A percentile compares a stretch with the other conserved stretches of the same genome.
These are phyloP conservation scores for Erythrophleum ivorense DNA, from an alignment of 331 rosid genomes.

Conservation along the genomic window DNA sequence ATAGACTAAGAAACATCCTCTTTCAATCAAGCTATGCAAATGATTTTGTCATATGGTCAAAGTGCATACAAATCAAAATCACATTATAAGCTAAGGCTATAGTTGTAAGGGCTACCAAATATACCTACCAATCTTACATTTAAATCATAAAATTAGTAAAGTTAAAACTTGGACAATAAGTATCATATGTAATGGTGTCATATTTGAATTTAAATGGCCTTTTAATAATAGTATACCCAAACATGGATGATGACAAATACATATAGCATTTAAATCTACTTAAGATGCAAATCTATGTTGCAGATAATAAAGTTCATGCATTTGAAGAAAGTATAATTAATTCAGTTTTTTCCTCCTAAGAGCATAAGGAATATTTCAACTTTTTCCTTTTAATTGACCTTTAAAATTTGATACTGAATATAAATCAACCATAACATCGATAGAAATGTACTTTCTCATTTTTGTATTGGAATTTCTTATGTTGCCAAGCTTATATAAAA, in stretches of 20 bases:
- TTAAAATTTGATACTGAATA: slow-evolving; percentile 30
- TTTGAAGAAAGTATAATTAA: slow-evolving; percentile 2
- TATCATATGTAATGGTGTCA: slow-evolving; percentile 28
- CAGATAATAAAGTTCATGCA: slow-evolving; percentile 9
- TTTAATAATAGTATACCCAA: background rate
- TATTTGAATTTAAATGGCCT: slow-evolving; percentile 31
- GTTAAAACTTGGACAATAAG: slow-evolving; percentile 28
- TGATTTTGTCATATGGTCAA: no score
- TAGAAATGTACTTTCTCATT: slow-evolving; percentile 28
- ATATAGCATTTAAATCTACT: slow-evolving; percentile 14
- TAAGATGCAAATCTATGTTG: slow-evolving; percentile 19
- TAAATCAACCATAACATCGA: slow-evolving; percentile 30
- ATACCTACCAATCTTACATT: slow-evolving; percentile 73
- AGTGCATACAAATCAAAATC: no score
- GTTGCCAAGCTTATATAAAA: background rate
- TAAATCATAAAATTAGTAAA: slow-evolving; percentile 41
- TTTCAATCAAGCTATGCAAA: no score
- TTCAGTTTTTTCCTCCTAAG: slow-evolving; percentile 3
- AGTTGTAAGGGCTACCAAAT: slow-evolving; percentile 78
- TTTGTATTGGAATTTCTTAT: background rate
- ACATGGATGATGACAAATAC: slow-evolving; percentile 4
- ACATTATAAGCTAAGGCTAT: slow-evolving; percentile 90
- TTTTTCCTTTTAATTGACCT: slow-evolving; percentile 9
- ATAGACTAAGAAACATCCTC: no score
- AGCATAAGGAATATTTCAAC: slow-evolving; percentile 5